phyloP scores from a whole-genome alignment of 2,329 filamentous ascomycete species.

The Hirsutella thompsonii region DNA sequence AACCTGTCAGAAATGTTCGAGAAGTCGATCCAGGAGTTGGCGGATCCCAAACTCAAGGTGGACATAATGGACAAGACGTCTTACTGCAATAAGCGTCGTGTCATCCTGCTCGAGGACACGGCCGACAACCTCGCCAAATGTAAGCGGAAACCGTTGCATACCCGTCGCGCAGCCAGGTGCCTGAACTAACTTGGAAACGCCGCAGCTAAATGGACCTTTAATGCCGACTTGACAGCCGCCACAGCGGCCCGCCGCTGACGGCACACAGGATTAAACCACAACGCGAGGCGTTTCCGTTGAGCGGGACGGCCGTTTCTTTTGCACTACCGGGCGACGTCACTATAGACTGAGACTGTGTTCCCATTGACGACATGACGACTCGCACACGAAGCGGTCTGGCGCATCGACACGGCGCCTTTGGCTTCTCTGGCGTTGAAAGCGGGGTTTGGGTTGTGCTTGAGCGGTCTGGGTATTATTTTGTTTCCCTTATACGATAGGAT shows the following conservation, averaged over 20 bases:
- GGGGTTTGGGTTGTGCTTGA: not conserved
- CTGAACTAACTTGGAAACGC: not conserved
- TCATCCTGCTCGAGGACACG: conserved; percentile 85
- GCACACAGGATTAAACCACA: too few relatives aligned
- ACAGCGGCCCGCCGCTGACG: conserved; percentile 3
- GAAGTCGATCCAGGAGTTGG: conserved; percentile 80
- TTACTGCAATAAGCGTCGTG: conserved; percentile 84
- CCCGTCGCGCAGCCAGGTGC: not conserved
- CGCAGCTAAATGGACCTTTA: conserved; percentile 33
- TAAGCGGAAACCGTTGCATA: conserved; percentile 23
- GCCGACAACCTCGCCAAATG: conserved; percentile 83
- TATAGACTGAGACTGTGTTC: not conserved
- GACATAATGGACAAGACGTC: conserved; percentile 98
- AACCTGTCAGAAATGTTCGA: conserved; percentile 98
- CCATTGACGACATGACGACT: conserved; percentile 1
- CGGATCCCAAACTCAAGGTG: conserved; percentile 81
- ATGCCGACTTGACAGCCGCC: conserved; percentile 4
- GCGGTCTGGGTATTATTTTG: not conserved
- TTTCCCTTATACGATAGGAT: not conserved
- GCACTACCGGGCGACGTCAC: not conserved
- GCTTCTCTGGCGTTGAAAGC: conserved; percentile 1
- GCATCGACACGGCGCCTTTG: not conserved
- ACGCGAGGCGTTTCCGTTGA: too few relatives aligned
- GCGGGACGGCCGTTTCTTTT: too few relatives aligned
- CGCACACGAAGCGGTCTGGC: conserved; percentile 2